Conservation (phyloP, 257 asterid species). For the Buddleja alternifolia region DNA sequence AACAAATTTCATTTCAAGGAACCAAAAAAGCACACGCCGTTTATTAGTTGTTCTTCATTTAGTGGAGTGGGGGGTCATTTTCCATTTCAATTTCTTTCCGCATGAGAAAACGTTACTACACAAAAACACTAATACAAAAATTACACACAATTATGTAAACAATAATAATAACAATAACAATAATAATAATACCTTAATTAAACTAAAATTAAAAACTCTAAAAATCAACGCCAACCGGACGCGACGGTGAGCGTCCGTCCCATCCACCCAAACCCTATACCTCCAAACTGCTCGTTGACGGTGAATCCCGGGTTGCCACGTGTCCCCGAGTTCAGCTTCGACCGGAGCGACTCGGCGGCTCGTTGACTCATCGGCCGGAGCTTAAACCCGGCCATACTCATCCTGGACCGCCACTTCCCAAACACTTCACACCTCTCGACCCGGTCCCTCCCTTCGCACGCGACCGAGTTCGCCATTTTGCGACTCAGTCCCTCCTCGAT, state of each 20-base stretch:
- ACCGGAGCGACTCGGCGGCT: slow-evolving; percentile 58
- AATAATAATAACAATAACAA: too few relatives aligned
- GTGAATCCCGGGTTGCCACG: slow-evolving; percentile 90
- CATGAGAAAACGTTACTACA: slow-evolving; percentile 25
- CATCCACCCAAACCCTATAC: slow-evolving; percentile 85
- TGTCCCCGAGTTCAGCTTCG: slow-evolving; percentile 60
- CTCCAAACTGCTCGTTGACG: slow-evolving; percentile 68
- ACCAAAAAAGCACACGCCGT: slow-evolving; percentile 29
- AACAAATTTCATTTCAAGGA: neutral
- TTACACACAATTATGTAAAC: slow-evolving; percentile 28
- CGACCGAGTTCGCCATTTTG: slow-evolving; percentile 74
- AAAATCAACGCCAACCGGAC: slow-evolving; percentile 80
- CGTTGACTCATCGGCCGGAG: slow-evolving; percentile 51
- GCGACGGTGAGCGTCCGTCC: slow-evolving; percentile 86
- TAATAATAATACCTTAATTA: slow-evolving; percentile 22
- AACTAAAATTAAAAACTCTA: neutral
- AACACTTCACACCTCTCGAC: slow-evolving; percentile 84
- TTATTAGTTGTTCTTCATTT: slow-evolving; percentile 30
- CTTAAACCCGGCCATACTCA: slow-evolving; percentile 82
- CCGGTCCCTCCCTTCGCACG: slow-evolving; percentile 92
- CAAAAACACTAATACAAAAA: slow-evolving; percentile 29
- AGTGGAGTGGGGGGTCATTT: neutral
- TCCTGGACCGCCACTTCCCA: slow-evolving; percentile 92
- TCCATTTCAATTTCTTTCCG: slow-evolving; percentile 9
- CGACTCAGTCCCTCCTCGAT: slow-evolving; percentile 85